These are phyloP conservation scores for Elsinoe necatrix DNA, from an alignment of 2,329 filamentous ascomycete species.

Conservation along the genomic window DNA sequence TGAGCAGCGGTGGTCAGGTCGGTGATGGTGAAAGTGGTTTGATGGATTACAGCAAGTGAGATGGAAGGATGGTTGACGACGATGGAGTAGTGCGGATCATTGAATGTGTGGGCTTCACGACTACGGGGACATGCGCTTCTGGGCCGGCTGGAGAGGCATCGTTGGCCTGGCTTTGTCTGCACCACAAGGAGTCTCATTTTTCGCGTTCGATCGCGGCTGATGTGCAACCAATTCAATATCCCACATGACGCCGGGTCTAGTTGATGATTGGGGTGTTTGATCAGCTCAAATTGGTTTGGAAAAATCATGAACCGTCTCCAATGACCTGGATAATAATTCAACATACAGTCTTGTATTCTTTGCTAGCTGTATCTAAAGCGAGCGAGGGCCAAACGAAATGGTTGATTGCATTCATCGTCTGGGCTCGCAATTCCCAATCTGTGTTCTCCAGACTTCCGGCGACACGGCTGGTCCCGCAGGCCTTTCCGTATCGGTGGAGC, in stretches of 20 bases:
- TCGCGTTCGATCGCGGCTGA: constrained; percentile 13
- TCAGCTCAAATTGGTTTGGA: neutral
- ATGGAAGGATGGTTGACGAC: neutral
- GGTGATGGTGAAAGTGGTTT: neutral
- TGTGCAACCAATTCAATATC: constrained; percentile 1
- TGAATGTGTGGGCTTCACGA: constrained; percentile 10
- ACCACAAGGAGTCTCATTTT: constrained; percentile 13
- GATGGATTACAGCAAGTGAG: neutral
- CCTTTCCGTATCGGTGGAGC: constrained; percentile 5
- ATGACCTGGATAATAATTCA: neutral
- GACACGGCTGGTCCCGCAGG: neutral
- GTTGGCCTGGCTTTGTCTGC: constrained; percentile 15
- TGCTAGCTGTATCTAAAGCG: neutral
- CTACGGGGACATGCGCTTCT: constrained; percentile 11
- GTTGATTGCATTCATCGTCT: constrained; percentile 9
- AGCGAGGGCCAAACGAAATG: neutral
- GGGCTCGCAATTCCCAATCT: neutral
- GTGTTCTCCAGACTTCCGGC: neutral
- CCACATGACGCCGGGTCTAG: neutral
- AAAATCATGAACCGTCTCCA: neutral
- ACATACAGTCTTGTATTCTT: neutral
- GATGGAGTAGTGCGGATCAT: constrained; percentile 10
- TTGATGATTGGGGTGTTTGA: neutral
- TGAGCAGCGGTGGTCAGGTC: constrained; percentile 5
- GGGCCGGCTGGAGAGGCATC: constrained; percentile 12